A percentile compares a stretch with the other conserved stretches of the same genome.
phyloP scores from a whole-genome alignment of 1,284 basidiomycete genomes.

The Somion occarium region DNA sequence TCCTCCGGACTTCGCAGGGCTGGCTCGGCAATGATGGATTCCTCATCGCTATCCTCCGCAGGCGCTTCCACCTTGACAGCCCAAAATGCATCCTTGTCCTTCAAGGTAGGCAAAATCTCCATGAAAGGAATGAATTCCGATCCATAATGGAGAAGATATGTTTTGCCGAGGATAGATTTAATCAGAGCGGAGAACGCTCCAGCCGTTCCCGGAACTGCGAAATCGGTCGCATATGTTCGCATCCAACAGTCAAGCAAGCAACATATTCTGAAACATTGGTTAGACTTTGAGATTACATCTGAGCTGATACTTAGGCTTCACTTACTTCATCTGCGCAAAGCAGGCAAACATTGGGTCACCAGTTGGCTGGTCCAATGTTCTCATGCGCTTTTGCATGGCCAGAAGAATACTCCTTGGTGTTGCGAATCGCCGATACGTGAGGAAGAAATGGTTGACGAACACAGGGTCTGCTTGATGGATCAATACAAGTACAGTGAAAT shows the following conservation, averaged over 20 bases:
- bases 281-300: background rate
- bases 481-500: constrained; percentile 6
- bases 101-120: constrained; percentile 53
- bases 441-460: constrained; percentile 71
- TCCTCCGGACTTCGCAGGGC: constrained; percentile 16
- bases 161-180: constrained; percentile 71
- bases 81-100: constrained; percentile 67
- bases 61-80: constrained; percentile 56
- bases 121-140: constrained; percentile 75
- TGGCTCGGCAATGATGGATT: constrained; percentile 46
- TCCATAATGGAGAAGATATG: constrained; percentile 76
- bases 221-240: constrained; percentile 66
- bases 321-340: constrained; percentile 78
- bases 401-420: constrained; percentile 71
- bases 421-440: constrained; percentile 76
- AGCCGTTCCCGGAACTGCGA: constrained; percentile 65
- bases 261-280: constrained; percentile 55
- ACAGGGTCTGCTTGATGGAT: constrained; percentile 48
- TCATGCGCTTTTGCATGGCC: constrained; percentile 81
- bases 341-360: constrained; percentile 78
- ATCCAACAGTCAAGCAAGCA: constrained; percentile 73
- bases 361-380: constrained; percentile 64
- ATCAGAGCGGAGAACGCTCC: constrained; percentile 70
- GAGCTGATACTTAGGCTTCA: background rate
- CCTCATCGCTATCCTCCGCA: constrained; percentile 55